Percentiles rank a stretch among this genome's conserved stretches.
Evolutionary conservation across 2,329 filamentous ascomycete species (phyloP).

Genomic region (Colletotrichum falcatum): DNA sequence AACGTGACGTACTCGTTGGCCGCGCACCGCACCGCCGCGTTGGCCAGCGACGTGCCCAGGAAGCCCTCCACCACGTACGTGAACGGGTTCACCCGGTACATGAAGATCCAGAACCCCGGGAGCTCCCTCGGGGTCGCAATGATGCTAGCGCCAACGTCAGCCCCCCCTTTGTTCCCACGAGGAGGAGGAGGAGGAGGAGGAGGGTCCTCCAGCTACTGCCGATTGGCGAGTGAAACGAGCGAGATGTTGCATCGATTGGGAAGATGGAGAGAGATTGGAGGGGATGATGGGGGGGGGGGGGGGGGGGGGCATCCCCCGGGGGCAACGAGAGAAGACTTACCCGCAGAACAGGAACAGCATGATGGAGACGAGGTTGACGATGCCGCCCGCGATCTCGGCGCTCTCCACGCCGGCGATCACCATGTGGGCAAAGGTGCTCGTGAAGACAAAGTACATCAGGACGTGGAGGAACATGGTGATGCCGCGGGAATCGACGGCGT

Average conservation of each 20-base stretch:
- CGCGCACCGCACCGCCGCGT: constrained; percentile 35
- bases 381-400: constrained; percentile 72
- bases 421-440: constrained; percentile 74
- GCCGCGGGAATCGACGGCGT: constrained; percentile 61
- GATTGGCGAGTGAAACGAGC: no score
- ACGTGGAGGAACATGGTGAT: constrained; percentile 73
- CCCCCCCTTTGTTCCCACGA: no score
- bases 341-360: constrained; percentile 71
- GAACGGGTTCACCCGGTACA: constrained; percentile 45
- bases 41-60: constrained; percentile 45
- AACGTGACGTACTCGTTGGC: constrained; percentile 39
- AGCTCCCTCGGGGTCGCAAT: constrained; percentile 32
- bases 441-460: constrained; percentile 73
- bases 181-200: no score
- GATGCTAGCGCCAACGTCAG: constrained; percentile 30
- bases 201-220: no score
- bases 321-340: constrained; percentile 7
- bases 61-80: constrained; percentile 49
- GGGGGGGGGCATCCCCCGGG: no score
- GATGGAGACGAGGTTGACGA: constrained; percentile 74
- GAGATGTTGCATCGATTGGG: no score
- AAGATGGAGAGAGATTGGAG: no score
- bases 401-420: constrained; percentile 72
- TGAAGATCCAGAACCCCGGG: constrained; percentile 42
- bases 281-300: no score